Percentiles rank a stretch among this genome's conserved stretches.
phyloP scores from a whole-genome alignment of 2,329 filamentous ascomycete genomes.

The Ophiostoma triangulosporum region DNA sequence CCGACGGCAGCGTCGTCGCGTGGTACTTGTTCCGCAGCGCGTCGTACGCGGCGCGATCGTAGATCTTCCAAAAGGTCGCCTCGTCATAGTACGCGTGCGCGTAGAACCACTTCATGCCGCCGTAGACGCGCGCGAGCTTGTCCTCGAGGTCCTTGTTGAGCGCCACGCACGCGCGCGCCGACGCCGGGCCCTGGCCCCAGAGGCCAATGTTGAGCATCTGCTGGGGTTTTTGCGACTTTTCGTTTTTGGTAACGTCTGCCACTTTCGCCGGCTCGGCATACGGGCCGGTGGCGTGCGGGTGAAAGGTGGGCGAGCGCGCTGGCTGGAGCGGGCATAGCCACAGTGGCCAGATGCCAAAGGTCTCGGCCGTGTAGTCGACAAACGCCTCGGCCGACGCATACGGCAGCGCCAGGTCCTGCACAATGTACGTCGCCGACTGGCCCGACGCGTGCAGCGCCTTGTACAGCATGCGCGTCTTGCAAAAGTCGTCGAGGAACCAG shows the following conservation, averaged over 20 bases:
- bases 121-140: slow-evolving; percentile 48
- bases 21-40: slow-evolving; percentile 47
- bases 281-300: slow-evolving; percentile 30
- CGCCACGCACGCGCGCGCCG: slow-evolving; percentile 41
- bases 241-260: too few species aligned
- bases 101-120: slow-evolving; percentile 78
- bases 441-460: slow-evolving; percentile 55
- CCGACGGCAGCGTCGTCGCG: slow-evolving; percentile 47
- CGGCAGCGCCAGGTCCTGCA: slow-evolving; percentile 52
- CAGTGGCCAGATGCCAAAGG: slow-evolving; percentile 44
- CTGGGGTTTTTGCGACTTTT: too few species aligned
- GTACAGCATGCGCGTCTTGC: slow-evolving; percentile 64
- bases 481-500: slow-evolving; percentile 57
- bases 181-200: slow-evolving; percentile 60
- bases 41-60: slow-evolving; percentile 44
- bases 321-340: slow-evolving; percentile 45
- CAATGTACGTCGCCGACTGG: slow-evolving; percentile 49
- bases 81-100: slow-evolving; percentile 75
- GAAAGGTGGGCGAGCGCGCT: slow-evolving; percentile 36
- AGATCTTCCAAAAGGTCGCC: slow-evolving; percentile 54
- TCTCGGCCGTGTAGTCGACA: slow-evolving; percentile 38
- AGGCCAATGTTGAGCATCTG: slow-evolving; percentile 52
- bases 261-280: neutral
- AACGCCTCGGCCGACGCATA: slow-evolving; percentile 39
- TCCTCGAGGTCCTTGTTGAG: slow-evolving; percentile 60